phyloP scores from a whole-genome alignment of 768 basidiomycete genomes.

The Hydnomerulius pinastri region DNA sequence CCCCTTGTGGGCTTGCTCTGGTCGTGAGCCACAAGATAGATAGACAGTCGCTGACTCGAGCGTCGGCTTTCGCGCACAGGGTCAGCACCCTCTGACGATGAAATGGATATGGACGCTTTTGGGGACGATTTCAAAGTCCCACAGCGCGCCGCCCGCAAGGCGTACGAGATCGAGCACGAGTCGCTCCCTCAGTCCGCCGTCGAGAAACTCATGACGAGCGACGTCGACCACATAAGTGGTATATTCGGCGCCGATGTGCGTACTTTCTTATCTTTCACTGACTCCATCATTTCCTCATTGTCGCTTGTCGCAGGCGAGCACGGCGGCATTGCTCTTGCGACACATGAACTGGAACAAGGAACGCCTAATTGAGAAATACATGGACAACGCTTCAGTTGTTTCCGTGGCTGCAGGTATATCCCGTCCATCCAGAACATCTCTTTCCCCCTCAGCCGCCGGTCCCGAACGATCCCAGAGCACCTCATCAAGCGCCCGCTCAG shows the following conservation, averaged over 20 bases:
- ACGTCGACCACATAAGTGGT: constrained; percentile 84
- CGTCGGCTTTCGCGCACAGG: constrained; percentile 24
- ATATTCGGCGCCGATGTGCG: constrained; percentile 90
- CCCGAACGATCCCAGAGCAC: constrained; percentile 35
- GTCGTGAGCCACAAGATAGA: constrained; percentile 19
- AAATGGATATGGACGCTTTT: constrained; percentile 69
- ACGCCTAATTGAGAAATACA: constrained; percentile 92
- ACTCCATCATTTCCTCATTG: background rate
- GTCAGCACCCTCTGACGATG: constrained; percentile 53
- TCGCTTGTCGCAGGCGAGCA: constrained; percentile 49
- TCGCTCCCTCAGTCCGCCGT: constrained; percentile 72
- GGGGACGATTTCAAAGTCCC: constrained; percentile 64
- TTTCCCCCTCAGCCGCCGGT: constrained; percentile 27
- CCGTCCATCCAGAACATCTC: constrained; percentile 28
- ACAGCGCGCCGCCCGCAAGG: constrained; percentile 58
- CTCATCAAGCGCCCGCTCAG: constrained; percentile 25
- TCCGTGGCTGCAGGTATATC: constrained; percentile 75
- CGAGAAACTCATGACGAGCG: constrained; percentile 73
- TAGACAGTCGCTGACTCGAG: constrained; percentile 20
- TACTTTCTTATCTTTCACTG: constrained; percentile 19
- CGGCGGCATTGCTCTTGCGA: constrained; percentile 78
- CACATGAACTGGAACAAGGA: constrained; percentile 95
- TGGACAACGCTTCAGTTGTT: constrained; percentile 82
- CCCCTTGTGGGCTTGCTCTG: constrained; percentile 14
- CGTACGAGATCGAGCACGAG: constrained; percentile 87